Evolutionary conservation across 1,284 basidiomycete species (phyloP).

Genomic region (Moesziomyces sp.): DNA sequence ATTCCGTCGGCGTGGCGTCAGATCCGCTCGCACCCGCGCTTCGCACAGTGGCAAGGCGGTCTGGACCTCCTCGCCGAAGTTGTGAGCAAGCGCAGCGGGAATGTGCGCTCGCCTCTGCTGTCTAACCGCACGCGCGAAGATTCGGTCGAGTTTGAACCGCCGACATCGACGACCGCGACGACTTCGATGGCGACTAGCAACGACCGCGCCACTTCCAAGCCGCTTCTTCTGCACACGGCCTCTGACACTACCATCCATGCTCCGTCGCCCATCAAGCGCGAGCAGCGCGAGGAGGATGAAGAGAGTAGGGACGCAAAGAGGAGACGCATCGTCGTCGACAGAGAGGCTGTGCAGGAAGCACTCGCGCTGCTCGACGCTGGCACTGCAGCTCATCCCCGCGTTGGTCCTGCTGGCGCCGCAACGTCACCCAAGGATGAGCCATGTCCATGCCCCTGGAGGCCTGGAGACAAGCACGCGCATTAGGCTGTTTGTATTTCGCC

Average conservation of each 20-base stretch:
- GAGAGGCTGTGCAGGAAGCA: constrained; percentile 56
- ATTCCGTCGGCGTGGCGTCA: constrained; percentile 61
- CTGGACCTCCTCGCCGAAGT: constrained; percentile 65
- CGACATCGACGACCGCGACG: constrained; percentile 6
- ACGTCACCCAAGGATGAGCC: constrained; percentile 19
- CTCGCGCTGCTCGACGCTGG: constrained; percentile 54
- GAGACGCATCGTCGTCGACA: constrained; percentile 50
- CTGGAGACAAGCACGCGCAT: constrained; percentile 23
- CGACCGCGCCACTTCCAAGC: constrained; percentile 32
- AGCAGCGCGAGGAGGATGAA: constrained; percentile 14
- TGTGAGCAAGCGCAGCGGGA: constrained; percentile 49
- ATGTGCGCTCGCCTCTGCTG: constrained; percentile 38
- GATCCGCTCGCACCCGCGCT: constrained; percentile 63
- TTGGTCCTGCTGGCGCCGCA: not conserved
- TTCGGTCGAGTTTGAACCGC: constrained; percentile 41
- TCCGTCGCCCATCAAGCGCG: constrained; percentile 6
- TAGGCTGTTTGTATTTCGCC: not conserved
- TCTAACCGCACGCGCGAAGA: constrained; percentile 28
- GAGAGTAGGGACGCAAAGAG: constrained; percentile 41
- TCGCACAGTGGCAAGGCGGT: constrained; percentile 57
- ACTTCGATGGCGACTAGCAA: constrained; percentile 19
- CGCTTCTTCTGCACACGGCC: constrained; percentile 12
- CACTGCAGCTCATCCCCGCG: constrained; percentile 28
- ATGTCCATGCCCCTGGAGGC: constrained; percentile 40
- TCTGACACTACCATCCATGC: constrained; percentile 15